Conservation (phyloP, 139 green algal species). For the Deuterostichococcus epilithicus region DNA sequence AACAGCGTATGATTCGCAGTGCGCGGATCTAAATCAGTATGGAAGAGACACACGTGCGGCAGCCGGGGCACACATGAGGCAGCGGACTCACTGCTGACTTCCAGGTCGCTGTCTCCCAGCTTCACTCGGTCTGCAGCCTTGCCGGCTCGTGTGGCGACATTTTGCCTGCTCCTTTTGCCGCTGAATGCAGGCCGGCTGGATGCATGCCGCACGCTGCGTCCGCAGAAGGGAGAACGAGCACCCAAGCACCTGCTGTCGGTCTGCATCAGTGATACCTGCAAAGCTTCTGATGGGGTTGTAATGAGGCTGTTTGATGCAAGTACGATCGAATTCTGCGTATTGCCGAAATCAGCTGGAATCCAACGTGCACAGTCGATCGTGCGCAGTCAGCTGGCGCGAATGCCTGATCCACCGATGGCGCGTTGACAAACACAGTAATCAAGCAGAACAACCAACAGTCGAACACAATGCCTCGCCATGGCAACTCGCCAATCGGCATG, state of each 20-base stretch:
- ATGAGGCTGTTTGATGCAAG: no score
- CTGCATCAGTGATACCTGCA: background rate
- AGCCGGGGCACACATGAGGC: background rate
- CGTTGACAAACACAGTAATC: no score
- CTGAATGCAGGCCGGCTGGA: background rate
- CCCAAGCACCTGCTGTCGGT: background rate
- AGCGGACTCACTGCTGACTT: conserved; percentile 12
- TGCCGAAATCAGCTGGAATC: no score
- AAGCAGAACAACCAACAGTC: no score
- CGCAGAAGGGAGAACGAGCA: background rate
- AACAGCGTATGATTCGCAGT: background rate
- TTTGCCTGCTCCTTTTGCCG: background rate
- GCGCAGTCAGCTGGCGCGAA: no score
- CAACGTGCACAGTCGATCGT: no score
- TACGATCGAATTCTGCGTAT: no score
- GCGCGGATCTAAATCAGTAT: background rate
- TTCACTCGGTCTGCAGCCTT: conserved; percentile 18
- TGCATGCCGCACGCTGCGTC: background rate
- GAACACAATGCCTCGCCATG: no score
- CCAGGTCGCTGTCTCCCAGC: conserved; percentile 30
- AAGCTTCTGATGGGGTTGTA: no score
- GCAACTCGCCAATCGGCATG: no score
- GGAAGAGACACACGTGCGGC: background rate
- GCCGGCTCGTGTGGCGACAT: background rate
- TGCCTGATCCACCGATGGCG: no score